These are phyloP conservation scores for Cunninghamia lanceolata DNA, from an alignment of 75 land plant species.

Conservation along the genomic window DNA sequence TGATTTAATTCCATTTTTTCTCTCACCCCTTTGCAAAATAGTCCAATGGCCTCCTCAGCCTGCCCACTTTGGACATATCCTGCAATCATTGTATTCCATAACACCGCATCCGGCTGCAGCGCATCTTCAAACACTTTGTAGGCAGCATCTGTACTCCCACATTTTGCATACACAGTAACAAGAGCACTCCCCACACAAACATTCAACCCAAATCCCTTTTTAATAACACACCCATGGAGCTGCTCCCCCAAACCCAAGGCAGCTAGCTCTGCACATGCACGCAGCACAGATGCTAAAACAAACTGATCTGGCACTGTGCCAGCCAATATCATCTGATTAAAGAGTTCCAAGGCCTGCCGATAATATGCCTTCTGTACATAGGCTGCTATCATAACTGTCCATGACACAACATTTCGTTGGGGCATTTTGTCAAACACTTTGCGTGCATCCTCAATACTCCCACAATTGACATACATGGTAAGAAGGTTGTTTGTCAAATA, in stretches of 20 bases:
- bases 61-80: conserved; percentile 67
- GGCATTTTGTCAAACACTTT: conserved; percentile 45
- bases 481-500: conserved; percentile 56
- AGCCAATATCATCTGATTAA: conserved; percentile 43
- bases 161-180: conserved; percentile 73
- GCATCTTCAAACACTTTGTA: conserved; percentile 45
- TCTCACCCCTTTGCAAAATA: conserved; percentile 31
- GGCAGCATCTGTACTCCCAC: conserved; percentile 57
- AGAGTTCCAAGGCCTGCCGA: conserved; percentile 43
- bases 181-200: conserved; percentile 50
- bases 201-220: conserved; percentile 40
- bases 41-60: conserved; percentile 40
- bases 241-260: conserved; percentile 54
- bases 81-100: conserved; percentile 73
- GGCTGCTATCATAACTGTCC: conserved; percentile 66
- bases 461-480: conserved; percentile 68
- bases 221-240: conserved; percentile 50
- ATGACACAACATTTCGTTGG: conserved; percentile 45
- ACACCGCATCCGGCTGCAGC: conserved; percentile 41
- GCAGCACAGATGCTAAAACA: conserved; percentile 58
- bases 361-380: conserved; percentile 53
- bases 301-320: conserved; percentile 36
- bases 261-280: conserved; percentile 63
- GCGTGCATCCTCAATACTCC: conserved; percentile 42
- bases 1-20: conserved; percentile 6